Evolutionary conservation across 176 grass and related monocot species (phyloP).

Genomic region (Zoysia japonica): DNA sequence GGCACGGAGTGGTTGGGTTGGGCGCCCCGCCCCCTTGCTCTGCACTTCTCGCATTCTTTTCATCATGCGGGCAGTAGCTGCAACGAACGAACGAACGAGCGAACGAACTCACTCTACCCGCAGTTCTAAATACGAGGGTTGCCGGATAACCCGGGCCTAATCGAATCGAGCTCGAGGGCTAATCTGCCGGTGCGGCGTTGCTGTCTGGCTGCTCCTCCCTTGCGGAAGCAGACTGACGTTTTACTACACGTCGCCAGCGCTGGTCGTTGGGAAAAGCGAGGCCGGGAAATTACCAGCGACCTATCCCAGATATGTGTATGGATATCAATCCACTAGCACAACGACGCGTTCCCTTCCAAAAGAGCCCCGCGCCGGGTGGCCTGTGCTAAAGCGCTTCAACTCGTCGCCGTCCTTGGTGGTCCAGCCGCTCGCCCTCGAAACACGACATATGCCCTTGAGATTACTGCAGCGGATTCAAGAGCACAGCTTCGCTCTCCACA

Average conservation of each 20-base stretch:
- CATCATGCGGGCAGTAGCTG: slow-evolving; percentile 4
- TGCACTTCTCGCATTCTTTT: background rate
- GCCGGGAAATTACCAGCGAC: slow-evolving; percentile 29
- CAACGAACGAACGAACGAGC: background rate
- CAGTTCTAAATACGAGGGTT: background rate
- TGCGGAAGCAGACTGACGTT: background rate
- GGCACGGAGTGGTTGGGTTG: slow-evolving; percentile 26
- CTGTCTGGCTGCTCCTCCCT: slow-evolving; percentile 1
- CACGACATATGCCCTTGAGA: slow-evolving; percentile 7
- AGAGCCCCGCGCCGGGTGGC: too few relatives aligned
- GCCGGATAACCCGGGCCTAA: background rate
- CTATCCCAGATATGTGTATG: slow-evolving; percentile 15
- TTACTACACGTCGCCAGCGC: background rate
- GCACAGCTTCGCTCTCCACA: background rate
- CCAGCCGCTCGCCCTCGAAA: background rate
- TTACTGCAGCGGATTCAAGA: slow-evolving; percentile 33
- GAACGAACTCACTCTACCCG: slow-evolving; percentile 8
- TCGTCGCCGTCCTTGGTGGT: too few relatives aligned
- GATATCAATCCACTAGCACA: slow-evolving; percentile 10
- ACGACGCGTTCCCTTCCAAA: background rate
- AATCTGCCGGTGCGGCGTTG: slow-evolving; percentile 33
- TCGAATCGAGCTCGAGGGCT: background rate
- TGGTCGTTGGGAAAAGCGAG: slow-evolving; percentile 38
- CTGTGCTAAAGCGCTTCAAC: too few relatives aligned
- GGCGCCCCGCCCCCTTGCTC: background rate